phyloP scores from a whole-genome alignment of 1,284 basidiomycete genomes.

The Flammula alnicola region DNA sequence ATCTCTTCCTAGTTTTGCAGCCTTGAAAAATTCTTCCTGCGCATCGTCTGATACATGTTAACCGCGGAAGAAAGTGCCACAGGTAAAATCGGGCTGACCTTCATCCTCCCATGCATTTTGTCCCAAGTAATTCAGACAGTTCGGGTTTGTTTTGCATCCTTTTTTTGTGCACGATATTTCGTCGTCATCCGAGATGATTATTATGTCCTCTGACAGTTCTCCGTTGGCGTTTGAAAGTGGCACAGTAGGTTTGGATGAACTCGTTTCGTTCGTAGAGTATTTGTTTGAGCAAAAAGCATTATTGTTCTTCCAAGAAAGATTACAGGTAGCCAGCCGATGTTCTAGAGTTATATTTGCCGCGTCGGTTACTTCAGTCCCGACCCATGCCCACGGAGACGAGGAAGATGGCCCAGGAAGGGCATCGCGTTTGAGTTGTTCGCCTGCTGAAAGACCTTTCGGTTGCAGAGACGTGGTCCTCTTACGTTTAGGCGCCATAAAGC shows the following conservation, averaged over 20 bases:
- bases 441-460: slow-evolving; percentile 57
- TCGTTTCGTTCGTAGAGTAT: slow-evolving; percentile 36
- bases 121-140: slow-evolving; percentile 86
- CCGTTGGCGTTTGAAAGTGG: slow-evolving; percentile 29
- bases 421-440: slow-evolving; percentile 63
- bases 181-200: slow-evolving; percentile 73
- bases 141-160: slow-evolving; percentile 73
- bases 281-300: slow-evolving; percentile 60
- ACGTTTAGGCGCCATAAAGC: slow-evolving; percentile 65
- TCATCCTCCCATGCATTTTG: slow-evolving; percentile 77
- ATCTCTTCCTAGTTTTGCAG: slow-evolving; percentile 55
- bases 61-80: background rate
- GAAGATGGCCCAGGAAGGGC: slow-evolving; percentile 50
- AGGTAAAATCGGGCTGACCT: slow-evolving; percentile 41
- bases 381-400: slow-evolving; percentile 76
- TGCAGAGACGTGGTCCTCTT: slow-evolving; percentile 55
- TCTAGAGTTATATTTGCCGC: slow-evolving; percentile 63
- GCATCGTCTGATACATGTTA: slow-evolving; percentile 48
- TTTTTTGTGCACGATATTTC: slow-evolving; percentile 60
- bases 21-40: slow-evolving; percentile 56
- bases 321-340: slow-evolving; percentile 70
- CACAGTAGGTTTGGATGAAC: background rate
- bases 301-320: slow-evolving; percentile 56
- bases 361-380: slow-evolving; percentile 63
- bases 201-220: slow-evolving; percentile 60